Percentiles rank a stretch among this genome's conserved stretches.
These are phyloP conservation scores for Aspergillus eucalypticola DNA, from an alignment of 2,329 filamentous ascomycete species.

Conservation along the genomic window DNA sequence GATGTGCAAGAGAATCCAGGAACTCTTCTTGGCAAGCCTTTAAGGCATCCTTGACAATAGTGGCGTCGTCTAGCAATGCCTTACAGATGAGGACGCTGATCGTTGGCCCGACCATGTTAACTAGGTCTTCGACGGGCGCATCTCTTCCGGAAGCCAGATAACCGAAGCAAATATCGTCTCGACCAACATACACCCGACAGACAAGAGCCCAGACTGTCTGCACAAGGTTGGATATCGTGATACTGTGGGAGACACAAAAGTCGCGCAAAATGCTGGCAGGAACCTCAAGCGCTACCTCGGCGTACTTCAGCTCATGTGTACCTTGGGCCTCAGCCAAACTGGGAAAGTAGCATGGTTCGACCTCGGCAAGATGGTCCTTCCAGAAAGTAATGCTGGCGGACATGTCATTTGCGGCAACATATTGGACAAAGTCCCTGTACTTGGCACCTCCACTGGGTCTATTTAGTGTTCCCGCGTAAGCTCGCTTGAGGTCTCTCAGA, in stretches of 20 bases:
- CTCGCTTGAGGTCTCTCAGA: neutral
- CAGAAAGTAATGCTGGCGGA: constrained; percentile 8
- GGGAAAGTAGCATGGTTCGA: constrained; percentile 12
- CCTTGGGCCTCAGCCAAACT: constrained; percentile 6
- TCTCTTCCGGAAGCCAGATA: constrained; percentile 37
- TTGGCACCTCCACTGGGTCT: neutral
- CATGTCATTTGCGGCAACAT: constrained; percentile 18
- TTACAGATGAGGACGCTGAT: constrained; percentile 55
- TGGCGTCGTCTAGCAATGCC: constrained; percentile 28
- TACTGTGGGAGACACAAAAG: neutral
- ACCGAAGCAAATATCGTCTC: constrained; percentile 33
- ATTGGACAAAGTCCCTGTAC: constrained; percentile 6
- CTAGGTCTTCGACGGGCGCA: constrained; percentile 39
- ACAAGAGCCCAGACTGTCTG: constrained; percentile 30
- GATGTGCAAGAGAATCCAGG: neutral
- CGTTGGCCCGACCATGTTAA: constrained; percentile 44
- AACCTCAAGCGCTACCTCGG: neutral
- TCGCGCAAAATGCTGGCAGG: neutral
- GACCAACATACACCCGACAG: constrained; percentile 17
- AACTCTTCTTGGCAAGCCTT: neutral
- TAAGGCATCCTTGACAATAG: neutral
- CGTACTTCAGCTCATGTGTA: constrained; percentile 9
- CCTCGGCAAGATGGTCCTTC: constrained; percentile 10
- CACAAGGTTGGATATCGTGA: constrained; percentile 27
- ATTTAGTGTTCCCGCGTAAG: neutral